Conservation (phyloP, 345 rosid species). For the Brassica rapa region DNA sequence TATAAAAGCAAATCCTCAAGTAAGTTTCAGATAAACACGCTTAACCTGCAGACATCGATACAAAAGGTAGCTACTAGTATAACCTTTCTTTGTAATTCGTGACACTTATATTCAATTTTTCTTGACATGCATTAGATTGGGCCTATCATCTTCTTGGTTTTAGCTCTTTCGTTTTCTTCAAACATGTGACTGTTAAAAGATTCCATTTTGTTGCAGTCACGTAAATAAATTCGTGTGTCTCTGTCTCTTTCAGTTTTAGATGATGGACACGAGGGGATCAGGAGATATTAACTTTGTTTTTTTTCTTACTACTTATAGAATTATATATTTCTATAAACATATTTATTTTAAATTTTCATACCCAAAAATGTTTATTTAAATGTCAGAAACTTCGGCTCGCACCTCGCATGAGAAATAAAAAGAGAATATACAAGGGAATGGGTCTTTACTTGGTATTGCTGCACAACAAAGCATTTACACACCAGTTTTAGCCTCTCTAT, state of each 20-base stretch:
- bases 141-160: slow-evolving; percentile 17
- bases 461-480: slow-evolving; percentile 42
- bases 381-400: slow-evolving; percentile 36
- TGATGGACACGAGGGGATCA: slow-evolving; percentile 31
- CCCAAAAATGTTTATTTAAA: neutral
- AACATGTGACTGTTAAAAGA: slow-evolving; percentile 29
- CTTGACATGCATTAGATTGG: slow-evolving; percentile 27
- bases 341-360: neutral
- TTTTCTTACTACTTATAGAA: slow-evolving; percentile 1
- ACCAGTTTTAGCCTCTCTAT: slow-evolving; percentile 32
- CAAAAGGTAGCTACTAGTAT: neutral
- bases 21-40: slow-evolving; percentile 10
- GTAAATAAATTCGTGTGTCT: slow-evolving; percentile 12
- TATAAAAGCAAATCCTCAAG: neutral
- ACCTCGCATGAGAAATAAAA: neutral
- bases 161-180: slow-evolving; percentile 1
- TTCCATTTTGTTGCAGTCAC: slow-evolving; percentile 23
- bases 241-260: slow-evolving; percentile 14
- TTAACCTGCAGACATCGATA: slow-evolving; percentile 10
- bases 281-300: slow-evolving; percentile 5
- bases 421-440: slow-evolving; percentile 13
- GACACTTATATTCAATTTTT: neutral
- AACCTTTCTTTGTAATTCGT: neutral
- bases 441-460: slow-evolving; percentile 41
- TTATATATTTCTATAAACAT: neutral